phyloP scores from a whole-genome alignment of 805 yeast species.

The Blastobotrys americana region DNA sequence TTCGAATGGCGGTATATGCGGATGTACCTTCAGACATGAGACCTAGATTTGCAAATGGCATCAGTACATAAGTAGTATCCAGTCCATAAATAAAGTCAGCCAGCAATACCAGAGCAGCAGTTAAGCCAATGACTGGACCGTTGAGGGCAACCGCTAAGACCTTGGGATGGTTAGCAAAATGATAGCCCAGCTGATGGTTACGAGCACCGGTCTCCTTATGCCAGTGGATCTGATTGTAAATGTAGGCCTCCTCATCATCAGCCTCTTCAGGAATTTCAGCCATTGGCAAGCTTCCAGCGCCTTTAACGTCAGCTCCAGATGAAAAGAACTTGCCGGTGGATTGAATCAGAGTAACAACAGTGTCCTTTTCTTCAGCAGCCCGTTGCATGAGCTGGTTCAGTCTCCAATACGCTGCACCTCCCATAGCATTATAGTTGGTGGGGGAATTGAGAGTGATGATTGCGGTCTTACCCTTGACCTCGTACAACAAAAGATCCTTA shows the following conservation, averaged over 20 bases:
- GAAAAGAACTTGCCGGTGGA: slow-evolving; percentile 71
- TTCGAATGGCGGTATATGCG: slow-evolving; percentile 55
- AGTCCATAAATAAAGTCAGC: slow-evolving; percentile 70
- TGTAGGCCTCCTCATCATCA: slow-evolving; percentile 13
- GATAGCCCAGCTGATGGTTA: slow-evolving; percentile 60
- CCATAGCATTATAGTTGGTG: slow-evolving; percentile 55
- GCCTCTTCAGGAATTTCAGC: slow-evolving; percentile 7
- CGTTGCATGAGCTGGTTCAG: slow-evolving; percentile 51
- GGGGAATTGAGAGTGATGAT: slow-evolving; percentile 65
- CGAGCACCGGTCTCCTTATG: slow-evolving; percentile 55
- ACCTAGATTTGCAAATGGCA: slow-evolving; percentile 79
- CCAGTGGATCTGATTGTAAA: slow-evolving; percentile 35
- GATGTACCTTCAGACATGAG: slow-evolving; percentile 78
- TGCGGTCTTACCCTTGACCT: slow-evolving; percentile 39
- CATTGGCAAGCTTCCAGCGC: slow-evolving; percentile 21
- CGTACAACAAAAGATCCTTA: slow-evolving; percentile 23
- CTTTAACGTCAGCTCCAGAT: slow-evolving; percentile 72
- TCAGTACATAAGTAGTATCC: slow-evolving; percentile 49
- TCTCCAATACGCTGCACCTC: slow-evolving; percentile 51
- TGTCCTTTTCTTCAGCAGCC: slow-evolving; percentile 56
- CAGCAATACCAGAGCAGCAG: slow-evolving; percentile 64
- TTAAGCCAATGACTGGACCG: slow-evolving; percentile 81
- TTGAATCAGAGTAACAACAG: slow-evolving; percentile 58
- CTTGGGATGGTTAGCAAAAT: slow-evolving; percentile 64
- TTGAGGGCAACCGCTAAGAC: slow-evolving; percentile 66